Evolutionary conservation across 139 green algal species (phyloP).

Genomic region (Chlamydomonas sphaeroides): DNA sequence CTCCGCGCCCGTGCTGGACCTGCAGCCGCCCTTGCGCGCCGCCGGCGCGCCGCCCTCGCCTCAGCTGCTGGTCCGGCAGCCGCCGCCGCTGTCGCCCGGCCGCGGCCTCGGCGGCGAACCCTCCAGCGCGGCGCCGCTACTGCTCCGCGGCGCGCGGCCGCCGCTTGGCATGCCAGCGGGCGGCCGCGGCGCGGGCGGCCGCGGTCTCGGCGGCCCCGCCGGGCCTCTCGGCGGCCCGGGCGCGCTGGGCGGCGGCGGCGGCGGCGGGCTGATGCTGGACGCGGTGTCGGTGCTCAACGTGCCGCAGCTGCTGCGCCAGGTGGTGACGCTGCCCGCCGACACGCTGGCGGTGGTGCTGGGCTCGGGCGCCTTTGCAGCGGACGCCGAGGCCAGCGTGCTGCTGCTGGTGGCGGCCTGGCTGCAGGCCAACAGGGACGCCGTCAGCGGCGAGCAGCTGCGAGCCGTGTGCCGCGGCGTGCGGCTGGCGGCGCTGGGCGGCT

Average conservation of each 20-base stretch:
- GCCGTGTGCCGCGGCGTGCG: conserved; percentile 14
- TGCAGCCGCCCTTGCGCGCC: background rate
- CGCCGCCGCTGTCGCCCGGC: too few relatives aligned
- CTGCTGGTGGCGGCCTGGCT: conserved; percentile 28
- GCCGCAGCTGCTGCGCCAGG: conserved; percentile 13
- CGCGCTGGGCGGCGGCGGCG: background rate
- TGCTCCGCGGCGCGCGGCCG: too few relatives aligned
- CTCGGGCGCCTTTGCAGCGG: background rate
- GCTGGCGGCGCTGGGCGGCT: conserved; percentile 23
- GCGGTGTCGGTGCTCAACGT: conserved; percentile 19
- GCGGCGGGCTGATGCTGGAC: background rate
- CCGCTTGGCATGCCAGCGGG: too few relatives aligned
- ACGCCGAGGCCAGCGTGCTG: conserved; percentile 14
- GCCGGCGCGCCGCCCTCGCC: background rate
- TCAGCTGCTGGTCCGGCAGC: too few relatives aligned
- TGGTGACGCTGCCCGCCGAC: background rate
- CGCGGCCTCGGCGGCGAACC: too few relatives aligned
- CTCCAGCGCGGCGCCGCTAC: too few relatives aligned
- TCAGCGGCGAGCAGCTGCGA: background rate
- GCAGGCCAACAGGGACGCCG: background rate
- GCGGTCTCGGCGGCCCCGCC: too few relatives aligned
- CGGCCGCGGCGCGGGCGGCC: too few relatives aligned
- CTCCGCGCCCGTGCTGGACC: background rate
- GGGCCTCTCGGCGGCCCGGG: background rate
- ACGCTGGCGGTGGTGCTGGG: background rate